Percentiles rank a stretch among this genome's conserved stretches.
phyloP scores from a whole-genome alignment of 768 basidiomycete species.

The Pleurotus djamor region DNA sequence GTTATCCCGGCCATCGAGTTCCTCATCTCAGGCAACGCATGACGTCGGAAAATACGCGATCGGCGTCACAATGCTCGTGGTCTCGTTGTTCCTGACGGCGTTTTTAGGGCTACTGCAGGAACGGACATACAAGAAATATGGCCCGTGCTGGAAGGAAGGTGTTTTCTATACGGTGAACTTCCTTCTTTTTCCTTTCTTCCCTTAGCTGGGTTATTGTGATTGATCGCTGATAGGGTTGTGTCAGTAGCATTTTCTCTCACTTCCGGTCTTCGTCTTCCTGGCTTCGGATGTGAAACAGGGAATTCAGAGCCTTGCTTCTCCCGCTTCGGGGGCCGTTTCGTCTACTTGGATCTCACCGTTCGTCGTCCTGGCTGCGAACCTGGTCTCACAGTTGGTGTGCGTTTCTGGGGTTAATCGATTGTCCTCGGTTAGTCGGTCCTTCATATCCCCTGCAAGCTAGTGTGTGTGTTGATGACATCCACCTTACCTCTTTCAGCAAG shows the following conservation, averaged over 20 bases:
- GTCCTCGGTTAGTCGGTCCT: slow-evolving; percentile 59
- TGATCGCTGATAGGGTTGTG: not conserved
- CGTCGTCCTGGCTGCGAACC: slow-evolving; percentile 58
- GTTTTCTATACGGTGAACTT: slow-evolving; percentile 75
- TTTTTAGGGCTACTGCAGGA: slow-evolving; percentile 76
- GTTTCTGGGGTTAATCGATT: slow-evolving; percentile 81
- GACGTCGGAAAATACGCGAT: slow-evolving; percentile 48
- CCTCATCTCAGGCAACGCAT: slow-evolving; percentile 16
- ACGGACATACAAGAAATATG: slow-evolving; percentile 68
- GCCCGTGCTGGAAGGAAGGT: slow-evolving; percentile 80
- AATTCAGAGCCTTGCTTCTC: slow-evolving; percentile 41
- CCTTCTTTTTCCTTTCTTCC: not conserved
- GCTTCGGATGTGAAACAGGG: slow-evolving; percentile 54
- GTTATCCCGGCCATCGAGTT: slow-evolving; percentile 48
- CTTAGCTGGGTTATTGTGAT: not conserved
- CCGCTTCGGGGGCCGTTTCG: slow-evolving; percentile 11
- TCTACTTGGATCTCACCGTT: slow-evolving; percentile 41
- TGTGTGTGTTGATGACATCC: not conserved
- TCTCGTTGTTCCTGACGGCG: slow-evolving; percentile 67
- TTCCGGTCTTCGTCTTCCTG: slow-evolving; percentile 75
- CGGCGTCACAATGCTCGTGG: slow-evolving; percentile 68
- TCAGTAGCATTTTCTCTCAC: slow-evolving; percentile 68
- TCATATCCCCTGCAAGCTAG: not conserved
- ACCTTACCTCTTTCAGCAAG: slow-evolving; percentile 38
- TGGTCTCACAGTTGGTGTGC: slow-evolving; percentile 76